Percentiles rank a stretch among this genome's conserved stretches.
phyloP scores from a whole-genome alignment of 257 asterid genomes.

The Pogostemon cablin region DNA sequence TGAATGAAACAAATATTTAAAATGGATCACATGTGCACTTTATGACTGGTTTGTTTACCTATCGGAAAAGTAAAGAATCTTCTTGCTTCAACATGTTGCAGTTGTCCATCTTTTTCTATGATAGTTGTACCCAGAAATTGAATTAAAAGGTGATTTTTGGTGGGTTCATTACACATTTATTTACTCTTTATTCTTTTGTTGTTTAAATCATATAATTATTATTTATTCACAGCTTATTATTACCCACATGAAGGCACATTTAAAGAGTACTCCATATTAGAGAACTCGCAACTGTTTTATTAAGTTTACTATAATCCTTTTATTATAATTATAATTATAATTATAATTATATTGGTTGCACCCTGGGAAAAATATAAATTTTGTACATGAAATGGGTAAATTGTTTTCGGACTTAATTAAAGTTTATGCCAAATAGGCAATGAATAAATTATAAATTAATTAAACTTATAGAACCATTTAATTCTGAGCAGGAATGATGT shows the following conservation, averaged over 20 bases:
- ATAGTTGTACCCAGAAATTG: background rate
- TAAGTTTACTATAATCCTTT: no score
- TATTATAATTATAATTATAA: no score
- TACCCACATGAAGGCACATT: background rate
- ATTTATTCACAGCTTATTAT: background rate
- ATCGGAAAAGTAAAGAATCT: background rate
- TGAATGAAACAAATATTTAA: background rate
- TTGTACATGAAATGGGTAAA: no score
- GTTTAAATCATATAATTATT: background rate
- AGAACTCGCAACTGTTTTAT: no score
- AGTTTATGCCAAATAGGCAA: no score
- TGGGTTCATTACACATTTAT: background rate
- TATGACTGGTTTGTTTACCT: conserved; percentile 7
- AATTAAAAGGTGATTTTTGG: conserved; percentile 4
- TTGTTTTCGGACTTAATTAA: no score
- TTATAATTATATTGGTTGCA: no score
- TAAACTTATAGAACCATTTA: no score
- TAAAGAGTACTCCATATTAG: background rate
- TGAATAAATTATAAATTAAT: no score
- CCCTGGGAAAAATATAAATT: no score
- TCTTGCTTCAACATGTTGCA: conserved; percentile 14
- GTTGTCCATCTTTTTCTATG: conserved; percentile 10
- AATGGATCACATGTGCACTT: background rate
- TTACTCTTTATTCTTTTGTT: background rate
- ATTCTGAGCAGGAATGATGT: no score